Conservation (phyloP, 2,329 filamentous ascomycete species). For the Alternaria arborescens region DNA sequence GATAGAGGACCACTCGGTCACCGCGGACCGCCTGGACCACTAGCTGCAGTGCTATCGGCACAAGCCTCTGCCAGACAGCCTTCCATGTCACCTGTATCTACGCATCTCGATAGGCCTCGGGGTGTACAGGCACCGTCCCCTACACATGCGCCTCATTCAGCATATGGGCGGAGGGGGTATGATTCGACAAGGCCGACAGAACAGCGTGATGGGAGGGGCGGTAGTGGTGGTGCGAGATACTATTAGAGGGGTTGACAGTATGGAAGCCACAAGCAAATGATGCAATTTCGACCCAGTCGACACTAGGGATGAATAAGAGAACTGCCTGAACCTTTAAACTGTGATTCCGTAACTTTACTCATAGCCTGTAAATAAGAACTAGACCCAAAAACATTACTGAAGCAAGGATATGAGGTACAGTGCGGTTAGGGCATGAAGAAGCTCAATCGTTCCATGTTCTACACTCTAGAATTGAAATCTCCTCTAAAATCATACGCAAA, state of each 20-base stretch:
- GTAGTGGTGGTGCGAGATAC: background rate
- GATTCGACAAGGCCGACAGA: background rate
- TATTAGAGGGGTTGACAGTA: background rate
- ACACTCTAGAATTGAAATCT: no score
- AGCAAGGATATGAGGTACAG: no score
- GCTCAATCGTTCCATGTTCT: no score
- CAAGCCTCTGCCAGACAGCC: background rate
- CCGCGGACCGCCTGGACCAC: background rate
- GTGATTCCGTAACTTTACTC: background rate
- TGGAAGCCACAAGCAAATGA: background rate
- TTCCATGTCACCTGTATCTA: background rate
- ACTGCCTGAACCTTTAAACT: background rate
- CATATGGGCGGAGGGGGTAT: background rate
- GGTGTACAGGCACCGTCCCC: background rate
- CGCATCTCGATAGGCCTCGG: background rate
- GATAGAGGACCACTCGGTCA: background rate
- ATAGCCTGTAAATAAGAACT: no score
- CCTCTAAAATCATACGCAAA: background rate
- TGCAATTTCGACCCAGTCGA: background rate
- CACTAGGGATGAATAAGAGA: background rate
- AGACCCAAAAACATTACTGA: no score
- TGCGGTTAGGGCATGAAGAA: no score
- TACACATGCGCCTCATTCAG: background rate
- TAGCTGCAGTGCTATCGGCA: background rate
- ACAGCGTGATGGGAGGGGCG: background rate